A percentile compares a stretch with the other conserved stretches of the same genome.
These are phyloP conservation scores for Neopestalotiopsis rosae DNA, from an alignment of 2,329 filamentous ascomycete genomes.

Conservation along the genomic window DNA sequence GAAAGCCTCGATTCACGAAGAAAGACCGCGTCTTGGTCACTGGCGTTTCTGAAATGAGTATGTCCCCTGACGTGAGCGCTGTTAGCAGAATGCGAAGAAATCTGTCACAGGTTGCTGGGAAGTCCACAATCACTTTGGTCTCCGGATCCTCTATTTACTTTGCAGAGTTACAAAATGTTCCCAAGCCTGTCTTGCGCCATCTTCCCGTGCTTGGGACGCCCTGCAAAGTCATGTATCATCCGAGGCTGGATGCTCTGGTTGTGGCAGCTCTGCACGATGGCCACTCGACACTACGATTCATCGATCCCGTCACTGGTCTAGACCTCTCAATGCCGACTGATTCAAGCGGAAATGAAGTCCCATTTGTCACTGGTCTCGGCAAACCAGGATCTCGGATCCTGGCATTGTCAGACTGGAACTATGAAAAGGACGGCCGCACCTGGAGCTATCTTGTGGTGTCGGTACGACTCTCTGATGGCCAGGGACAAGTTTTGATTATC, in stretches of 20 bases:
- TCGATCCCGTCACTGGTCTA: slow-evolving; percentile 60
- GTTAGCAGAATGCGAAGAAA: slow-evolving; percentile 48
- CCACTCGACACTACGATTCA: slow-evolving; percentile 57
- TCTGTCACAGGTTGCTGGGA: slow-evolving; percentile 43
- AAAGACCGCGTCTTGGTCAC: slow-evolving; percentile 57
- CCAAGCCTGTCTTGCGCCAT: slow-evolving; percentile 37
- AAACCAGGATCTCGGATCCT: slow-evolving; percentile 63
- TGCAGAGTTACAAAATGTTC: slow-evolving; percentile 50
- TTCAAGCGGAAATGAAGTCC: slow-evolving; percentile 38
- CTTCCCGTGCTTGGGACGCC: slow-evolving; percentile 47
- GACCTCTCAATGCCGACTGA: slow-evolving; percentile 54
- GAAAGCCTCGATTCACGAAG: slow-evolving; percentile 38
- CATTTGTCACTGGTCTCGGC: slow-evolving; percentile 62
- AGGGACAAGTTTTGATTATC: slow-evolving; percentile 61
- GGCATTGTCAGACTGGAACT: slow-evolving; percentile 68
- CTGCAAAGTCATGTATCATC: slow-evolving; percentile 59
- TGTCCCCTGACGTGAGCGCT: slow-evolving; percentile 54
- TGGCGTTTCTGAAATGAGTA: slow-evolving; percentile 52
- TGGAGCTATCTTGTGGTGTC: slow-evolving; percentile 70
- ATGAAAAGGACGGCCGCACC: slow-evolving; percentile 58
- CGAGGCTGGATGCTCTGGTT: slow-evolving; percentile 56
- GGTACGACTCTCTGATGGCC: slow-evolving; percentile 42
- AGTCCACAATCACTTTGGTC: slow-evolving; percentile 54
- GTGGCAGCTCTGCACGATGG: slow-evolving; percentile 53
- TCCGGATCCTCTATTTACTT: slow-evolving; percentile 57